phyloP scores from a whole-genome alignment of 495 filamentous ascomycete species.

The Aspergillus diversus region DNA sequence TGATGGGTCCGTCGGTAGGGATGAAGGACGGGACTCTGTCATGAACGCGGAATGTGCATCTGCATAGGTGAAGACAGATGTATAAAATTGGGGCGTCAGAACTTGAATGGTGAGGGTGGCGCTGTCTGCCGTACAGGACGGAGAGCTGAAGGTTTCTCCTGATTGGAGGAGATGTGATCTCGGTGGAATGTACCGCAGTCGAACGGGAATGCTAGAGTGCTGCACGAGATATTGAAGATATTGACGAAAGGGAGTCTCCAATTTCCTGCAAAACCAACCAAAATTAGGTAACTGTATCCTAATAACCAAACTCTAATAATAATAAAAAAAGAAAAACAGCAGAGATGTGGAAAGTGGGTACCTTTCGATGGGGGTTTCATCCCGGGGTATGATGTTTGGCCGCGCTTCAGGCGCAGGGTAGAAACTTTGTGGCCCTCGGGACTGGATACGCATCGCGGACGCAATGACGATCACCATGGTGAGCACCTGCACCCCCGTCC shows the following conservation, averaged over 20 bases:
- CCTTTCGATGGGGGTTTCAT: conserved; percentile 10
- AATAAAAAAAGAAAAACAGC: background rate
- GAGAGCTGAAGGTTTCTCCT: conserved; percentile 5
- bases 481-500: conserved; percentile 8
- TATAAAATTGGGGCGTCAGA: conserved; percentile 11
- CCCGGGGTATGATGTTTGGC: conserved; percentile 7
- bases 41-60: conserved; percentile 2
- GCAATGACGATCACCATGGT: conserved; percentile 9
- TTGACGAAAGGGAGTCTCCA: conserved; percentile 7
- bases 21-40: background rate
- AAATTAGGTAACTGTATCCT: background rate
- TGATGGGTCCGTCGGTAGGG: conserved; percentile 2
- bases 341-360: background rate
- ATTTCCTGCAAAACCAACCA: background rate
- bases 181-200: conserved; percentile 3
- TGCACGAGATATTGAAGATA: conserved; percentile 8
- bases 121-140: background rate
- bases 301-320: too few species aligned
- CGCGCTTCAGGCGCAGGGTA: conserved; percentile 13
- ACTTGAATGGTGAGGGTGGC: conserved; percentile 6
- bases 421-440: background rate
- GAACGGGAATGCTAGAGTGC: background rate
- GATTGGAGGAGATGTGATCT: conserved; percentile 11
- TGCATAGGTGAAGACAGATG: conserved; percentile 3
- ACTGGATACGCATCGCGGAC: conserved; percentile 4